These are phyloP conservation scores for Trichoderma polysporum DNA, from an alignment of 2,329 filamentous ascomycete species.

Conservation along the genomic window DNA sequence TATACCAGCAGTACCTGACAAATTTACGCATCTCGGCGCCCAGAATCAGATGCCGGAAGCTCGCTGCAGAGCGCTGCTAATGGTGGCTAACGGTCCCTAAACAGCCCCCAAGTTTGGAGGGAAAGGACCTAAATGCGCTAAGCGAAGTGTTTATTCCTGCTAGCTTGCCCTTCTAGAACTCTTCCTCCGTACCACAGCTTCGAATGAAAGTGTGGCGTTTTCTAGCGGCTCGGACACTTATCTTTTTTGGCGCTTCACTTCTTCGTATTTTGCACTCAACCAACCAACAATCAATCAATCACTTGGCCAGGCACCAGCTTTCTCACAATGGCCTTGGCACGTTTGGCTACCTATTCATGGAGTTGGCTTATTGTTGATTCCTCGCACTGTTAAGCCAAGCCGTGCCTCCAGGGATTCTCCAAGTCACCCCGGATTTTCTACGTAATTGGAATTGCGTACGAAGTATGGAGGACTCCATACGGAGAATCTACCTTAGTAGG, in stretches of 20 bases:
- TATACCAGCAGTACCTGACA: background rate
- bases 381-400: background rate
- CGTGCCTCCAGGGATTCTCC: background rate
- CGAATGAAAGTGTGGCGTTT: background rate
- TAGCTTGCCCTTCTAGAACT: conserved; percentile 11
- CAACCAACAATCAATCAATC: background rate
- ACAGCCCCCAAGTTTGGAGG: background rate
- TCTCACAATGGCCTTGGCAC: background rate
- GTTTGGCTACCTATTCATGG: background rate
- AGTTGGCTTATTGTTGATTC: background rate
- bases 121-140: background rate
- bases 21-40: background rate
- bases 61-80: background rate
- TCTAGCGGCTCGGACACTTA: background rate
- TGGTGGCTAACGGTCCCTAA: background rate
- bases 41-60: background rate
- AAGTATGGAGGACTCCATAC: too few species aligned
- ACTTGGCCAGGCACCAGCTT: conserved; percentile 4
- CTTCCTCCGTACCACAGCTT: background rate
- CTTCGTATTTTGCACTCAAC: background rate
- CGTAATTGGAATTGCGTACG: background rate
- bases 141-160: conserved; percentile 6
- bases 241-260: too few species aligned
- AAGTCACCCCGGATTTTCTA: background rate
- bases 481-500: too few species aligned